These are phyloP conservation scores for Xylaria arbuscula DNA, from an alignment of 2,329 filamentous ascomycete genomes.

Conservation along the genomic window DNA sequence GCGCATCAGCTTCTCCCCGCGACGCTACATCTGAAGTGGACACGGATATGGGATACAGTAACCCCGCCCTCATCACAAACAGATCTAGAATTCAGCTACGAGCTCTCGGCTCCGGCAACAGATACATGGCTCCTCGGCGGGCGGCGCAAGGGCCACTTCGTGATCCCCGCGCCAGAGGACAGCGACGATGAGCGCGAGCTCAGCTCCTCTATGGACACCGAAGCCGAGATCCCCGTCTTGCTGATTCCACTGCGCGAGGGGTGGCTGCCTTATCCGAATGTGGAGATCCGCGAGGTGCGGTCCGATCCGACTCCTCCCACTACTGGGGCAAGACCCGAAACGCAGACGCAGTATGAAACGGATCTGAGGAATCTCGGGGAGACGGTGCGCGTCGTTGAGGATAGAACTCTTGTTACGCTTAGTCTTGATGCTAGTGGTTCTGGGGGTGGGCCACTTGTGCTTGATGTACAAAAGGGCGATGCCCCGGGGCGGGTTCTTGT, in stretches of 20 bases:
- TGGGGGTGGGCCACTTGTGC: slow-evolving; percentile 72
- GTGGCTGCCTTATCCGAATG: slow-evolving; percentile 77
- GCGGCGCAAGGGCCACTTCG: slow-evolving; percentile 81
- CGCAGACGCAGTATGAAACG: slow-evolving; percentile 75
- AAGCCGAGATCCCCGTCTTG: slow-evolving; percentile 73
- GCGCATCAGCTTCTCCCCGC: slow-evolving; percentile 74
- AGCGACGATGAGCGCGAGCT: slow-evolving; percentile 37
- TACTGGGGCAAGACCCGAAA: slow-evolving; percentile 36
- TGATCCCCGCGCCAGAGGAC: slow-evolving; percentile 58
- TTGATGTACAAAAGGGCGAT: slow-evolving; percentile 67
- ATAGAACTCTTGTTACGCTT: slow-evolving; percentile 77
- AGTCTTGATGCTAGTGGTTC: slow-evolving; percentile 75
- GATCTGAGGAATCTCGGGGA: slow-evolving; percentile 84
- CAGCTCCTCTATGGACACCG: slow-evolving; percentile 59
- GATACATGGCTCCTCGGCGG: slow-evolving; percentile 90
- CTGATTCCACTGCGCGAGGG: slow-evolving; percentile 85
- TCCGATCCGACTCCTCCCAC: slow-evolving; percentile 28
- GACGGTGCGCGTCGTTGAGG: slow-evolving; percentile 77
- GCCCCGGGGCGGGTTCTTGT: slow-evolving; percentile 39
- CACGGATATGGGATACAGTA: slow-evolving; percentile 69
- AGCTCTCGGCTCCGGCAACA: slow-evolving; percentile 75
- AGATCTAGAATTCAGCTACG: slow-evolving; percentile 82
- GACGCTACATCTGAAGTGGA: slow-evolving; percentile 71
- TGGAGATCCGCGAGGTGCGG: slow-evolving; percentile 78
- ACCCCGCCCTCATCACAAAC: slow-evolving; percentile 47